Percentiles rank a stretch among this genome's conserved stretches.
Conservation (phyloP, 129 eudicot species). For the Flaveria robusta region DNA sequence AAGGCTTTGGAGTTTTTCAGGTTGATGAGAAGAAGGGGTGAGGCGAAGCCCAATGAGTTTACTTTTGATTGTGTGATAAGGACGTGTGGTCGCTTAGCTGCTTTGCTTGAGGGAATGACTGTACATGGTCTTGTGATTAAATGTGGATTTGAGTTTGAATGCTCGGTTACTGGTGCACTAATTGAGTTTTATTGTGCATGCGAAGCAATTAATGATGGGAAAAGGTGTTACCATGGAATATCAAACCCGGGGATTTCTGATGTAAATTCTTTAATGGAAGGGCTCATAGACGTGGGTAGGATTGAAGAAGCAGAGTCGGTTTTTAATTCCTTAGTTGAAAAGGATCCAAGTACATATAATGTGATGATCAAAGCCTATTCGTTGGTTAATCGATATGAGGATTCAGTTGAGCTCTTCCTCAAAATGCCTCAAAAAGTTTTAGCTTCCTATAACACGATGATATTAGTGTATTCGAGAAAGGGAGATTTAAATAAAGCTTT, state of each 20-base stretch:
- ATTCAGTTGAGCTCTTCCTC: slow-evolving; percentile 49
- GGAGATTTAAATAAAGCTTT: slow-evolving; percentile 59
- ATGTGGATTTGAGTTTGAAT: slow-evolving; percentile 55
- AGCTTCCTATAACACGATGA: slow-evolving; percentile 58
- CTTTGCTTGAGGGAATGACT: slow-evolving; percentile 44
- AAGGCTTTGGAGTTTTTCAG: slow-evolving; percentile 60
- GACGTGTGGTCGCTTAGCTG: slow-evolving; percentile 45
- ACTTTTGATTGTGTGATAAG: slow-evolving; percentile 66
- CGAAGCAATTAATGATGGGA: slow-evolving; percentile 24
- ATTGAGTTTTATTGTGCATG: slow-evolving; percentile 57
- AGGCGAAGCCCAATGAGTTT: slow-evolving; percentile 57
- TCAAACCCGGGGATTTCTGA: no score
- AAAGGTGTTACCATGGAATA: no score
- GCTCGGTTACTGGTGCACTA: slow-evolving; percentile 51
- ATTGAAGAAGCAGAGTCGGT: slow-evolving; percentile 60
- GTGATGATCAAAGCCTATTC: slow-evolving; percentile 72
- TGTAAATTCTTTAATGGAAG: no score
- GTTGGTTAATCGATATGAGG: slow-evolving; percentile 48
- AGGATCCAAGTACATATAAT: slow-evolving; percentile 51
- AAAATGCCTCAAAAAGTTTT: slow-evolving; percentile 52
- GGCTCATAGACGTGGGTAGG: no score
- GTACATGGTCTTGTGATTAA: slow-evolving; percentile 56
- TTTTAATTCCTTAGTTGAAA: slow-evolving; percentile 39
- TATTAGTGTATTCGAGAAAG: slow-evolving; percentile 50
- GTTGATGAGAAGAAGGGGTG: slow-evolving; percentile 51